Evolutionary conservation across 1,284 basidiomycete genomes (phyloP).

Genomic region (Ustilago bromivora): DNA sequence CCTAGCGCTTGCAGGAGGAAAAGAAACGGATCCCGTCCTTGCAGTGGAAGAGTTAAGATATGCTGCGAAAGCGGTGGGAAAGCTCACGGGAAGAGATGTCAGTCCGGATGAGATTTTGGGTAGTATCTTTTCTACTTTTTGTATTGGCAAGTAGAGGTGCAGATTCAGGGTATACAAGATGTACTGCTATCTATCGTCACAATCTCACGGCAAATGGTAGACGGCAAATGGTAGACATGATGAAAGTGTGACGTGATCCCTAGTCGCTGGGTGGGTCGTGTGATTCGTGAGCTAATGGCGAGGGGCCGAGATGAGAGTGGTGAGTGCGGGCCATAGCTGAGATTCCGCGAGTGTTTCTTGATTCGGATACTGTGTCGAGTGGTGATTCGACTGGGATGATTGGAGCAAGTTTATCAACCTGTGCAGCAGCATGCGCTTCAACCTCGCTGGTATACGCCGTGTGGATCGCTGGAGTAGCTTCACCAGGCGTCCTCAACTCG

Average conservation of each 20-base stretch:
- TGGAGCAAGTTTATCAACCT: constrained; percentile 1
- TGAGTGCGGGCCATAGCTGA: constrained; percentile 17
- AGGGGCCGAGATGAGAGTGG: constrained; percentile 2
- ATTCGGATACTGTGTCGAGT: neutral
- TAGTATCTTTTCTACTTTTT: constrained; percentile 78
- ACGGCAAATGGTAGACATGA: neutral
- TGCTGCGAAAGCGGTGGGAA: constrained; percentile 82
- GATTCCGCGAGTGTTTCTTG: neutral
- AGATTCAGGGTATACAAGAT: neutral
- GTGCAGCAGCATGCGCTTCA: neutral
- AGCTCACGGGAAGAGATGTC: constrained; percentile 78
- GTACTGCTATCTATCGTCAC: neutral
- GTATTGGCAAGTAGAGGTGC: constrained; percentile 51
- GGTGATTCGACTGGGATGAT: neutral
- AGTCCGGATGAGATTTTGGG: constrained; percentile 83
- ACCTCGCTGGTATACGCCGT: neutral
- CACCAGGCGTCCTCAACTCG: constrained; percentile 20
- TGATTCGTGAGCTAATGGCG: constrained; percentile 19
- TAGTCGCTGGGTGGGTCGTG: constrained; percentile 1
- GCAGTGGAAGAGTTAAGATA: constrained; percentile 87
- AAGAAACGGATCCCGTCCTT: constrained; percentile 76
- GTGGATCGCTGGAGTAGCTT: constrained; percentile 5
- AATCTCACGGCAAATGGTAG: neutral
- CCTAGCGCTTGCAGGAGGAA: constrained; percentile 65
- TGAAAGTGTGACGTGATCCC: neutral